Evolutionary conservation across 2,329 filamentous ascomycete genomes (phyloP), one percentile per base, ranked within the genome.

Genomic region (Ascochyta rabiei): DNA sequence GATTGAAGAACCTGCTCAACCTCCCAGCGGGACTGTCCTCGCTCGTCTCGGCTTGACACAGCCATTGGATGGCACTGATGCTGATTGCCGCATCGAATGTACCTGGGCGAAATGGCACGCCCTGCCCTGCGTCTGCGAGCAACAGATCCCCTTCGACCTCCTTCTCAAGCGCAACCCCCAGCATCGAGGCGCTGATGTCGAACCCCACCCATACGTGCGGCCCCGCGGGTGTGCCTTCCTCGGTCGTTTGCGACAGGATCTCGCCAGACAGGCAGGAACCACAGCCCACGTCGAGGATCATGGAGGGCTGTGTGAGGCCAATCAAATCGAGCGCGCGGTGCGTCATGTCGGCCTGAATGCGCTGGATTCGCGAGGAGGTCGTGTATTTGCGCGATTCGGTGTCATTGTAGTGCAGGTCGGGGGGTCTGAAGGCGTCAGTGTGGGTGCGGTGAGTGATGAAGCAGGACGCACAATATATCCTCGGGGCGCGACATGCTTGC

Each of bases 381-480:
- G 95, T 98, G 81, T 99, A 99, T 82, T 98, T 98, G 74, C 90
- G 89, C 28, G 95, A 93, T 82, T 97, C 93, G 76, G 83, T 82
- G 79, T 98, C 93, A 81, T 97, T 89, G 84, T 99, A 99, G 82
- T 96, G 96, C 72, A 98, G 89, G 79, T 99, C 95, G 62, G 95
- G 93, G 45, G 93, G 91, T 73, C 91, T 96, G 75, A 2, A 28
- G 13, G 30, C 43, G 57, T 56, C 44, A 59, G 60, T 45, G n/a
- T 47, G 48, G 42, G 38, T 34, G 41, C 38, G 9, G 24, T 56
- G 49, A 52, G 51, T n/a, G 49, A 53, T 42, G 44, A 59, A 43
- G 41, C 38, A 48, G 56, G 44, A 68, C 84, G 70, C 82, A 95
- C 90, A 98, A 87, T 63, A 86, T 89, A 79, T 99, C 95, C 82